A percentile compares a stretch with the other conserved stretches of the same genome.
Evolutionary conservation across 192 early-diverging fungal species (phyloP).

Genomic region (Umbelopsis isabellina): DNA sequence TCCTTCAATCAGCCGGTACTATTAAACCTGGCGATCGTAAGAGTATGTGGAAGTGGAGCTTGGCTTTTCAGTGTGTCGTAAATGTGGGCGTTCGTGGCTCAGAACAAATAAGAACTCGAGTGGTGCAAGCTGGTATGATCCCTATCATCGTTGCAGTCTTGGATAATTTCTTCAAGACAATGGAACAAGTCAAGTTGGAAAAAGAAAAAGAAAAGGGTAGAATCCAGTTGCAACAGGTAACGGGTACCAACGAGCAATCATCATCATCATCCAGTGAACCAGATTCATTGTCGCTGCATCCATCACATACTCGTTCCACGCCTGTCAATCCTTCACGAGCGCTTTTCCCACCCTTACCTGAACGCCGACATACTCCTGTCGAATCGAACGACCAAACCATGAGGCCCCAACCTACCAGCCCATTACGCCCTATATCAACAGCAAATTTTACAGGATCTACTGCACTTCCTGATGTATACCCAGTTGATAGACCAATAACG

Average conservation of each 20-base stretch:
- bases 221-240: constrained; percentile 31
- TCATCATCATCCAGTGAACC: constrained; percentile 3
- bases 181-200: constrained; percentile 57
- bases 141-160: constrained; percentile 83
- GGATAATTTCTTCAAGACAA: constrained; percentile 57
- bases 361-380: background rate
- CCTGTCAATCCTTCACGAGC: constrained; percentile 13
- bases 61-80: constrained; percentile 83
- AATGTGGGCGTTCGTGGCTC: constrained; percentile 88
- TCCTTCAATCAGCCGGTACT: constrained; percentile 61
- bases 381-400: background rate
- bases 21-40: constrained; percentile 51
- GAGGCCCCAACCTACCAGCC: constrained; percentile 28
- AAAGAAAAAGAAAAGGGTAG: constrained; percentile 46
- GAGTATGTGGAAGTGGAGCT: constrained; percentile 80
- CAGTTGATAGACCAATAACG: background rate
- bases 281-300: constrained; percentile 23
- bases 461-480: constrained; percentile 13
- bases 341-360: constrained; percentile 2
- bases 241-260: constrained; percentile 36
- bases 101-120: constrained; percentile 73
- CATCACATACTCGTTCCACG: constrained; percentile 12
- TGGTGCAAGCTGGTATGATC: constrained; percentile 87
- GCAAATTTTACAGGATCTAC: background rate
- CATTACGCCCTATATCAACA: background rate